Evolutionary conservation across 2,329 filamentous ascomycete genomes (phyloP).

Genomic region (Nannizziopsis arthrosporioides): DNA sequence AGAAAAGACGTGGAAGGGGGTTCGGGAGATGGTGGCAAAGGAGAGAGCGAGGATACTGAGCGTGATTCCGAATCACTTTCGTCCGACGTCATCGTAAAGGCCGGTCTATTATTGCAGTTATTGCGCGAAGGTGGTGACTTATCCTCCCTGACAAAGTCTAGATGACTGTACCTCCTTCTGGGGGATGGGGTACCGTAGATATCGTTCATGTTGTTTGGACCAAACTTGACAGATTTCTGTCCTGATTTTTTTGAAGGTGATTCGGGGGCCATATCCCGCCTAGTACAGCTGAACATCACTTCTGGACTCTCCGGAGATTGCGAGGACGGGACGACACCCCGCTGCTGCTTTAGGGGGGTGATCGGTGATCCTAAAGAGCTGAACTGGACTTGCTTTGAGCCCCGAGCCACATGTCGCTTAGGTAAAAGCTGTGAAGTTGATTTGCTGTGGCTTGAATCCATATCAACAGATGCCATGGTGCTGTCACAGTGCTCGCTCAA

Average conservation of each 20-base stretch:
- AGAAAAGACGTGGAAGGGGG: constrained; percentile 3
- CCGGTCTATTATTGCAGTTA: background rate
- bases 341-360: constrained; percentile 26
- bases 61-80: background rate
- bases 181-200: background rate
- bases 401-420: background rate
- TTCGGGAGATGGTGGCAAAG: constrained; percentile 2
- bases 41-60: constrained; percentile 1
- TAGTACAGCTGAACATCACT: constrained; percentile 16
- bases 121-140: constrained; percentile 1
- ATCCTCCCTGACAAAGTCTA: background rate
- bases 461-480: background rate
- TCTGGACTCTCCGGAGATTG: constrained; percentile 35
- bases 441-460: background rate
- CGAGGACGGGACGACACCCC: constrained; percentile 31
- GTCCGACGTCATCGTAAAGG: background rate
- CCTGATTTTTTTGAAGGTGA: background rate
- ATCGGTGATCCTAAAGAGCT: constrained; percentile 10
- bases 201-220: background rate
- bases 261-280: background rate
- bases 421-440: background rate
- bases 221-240: background rate
- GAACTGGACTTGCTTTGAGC: background rate
- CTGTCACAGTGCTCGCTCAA: background rate
- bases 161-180: background rate